Percentiles rank a stretch among this genome's conserved stretches.
Conservation (phyloP, 805 yeast species). For the Candida sithepensis region DNA sequence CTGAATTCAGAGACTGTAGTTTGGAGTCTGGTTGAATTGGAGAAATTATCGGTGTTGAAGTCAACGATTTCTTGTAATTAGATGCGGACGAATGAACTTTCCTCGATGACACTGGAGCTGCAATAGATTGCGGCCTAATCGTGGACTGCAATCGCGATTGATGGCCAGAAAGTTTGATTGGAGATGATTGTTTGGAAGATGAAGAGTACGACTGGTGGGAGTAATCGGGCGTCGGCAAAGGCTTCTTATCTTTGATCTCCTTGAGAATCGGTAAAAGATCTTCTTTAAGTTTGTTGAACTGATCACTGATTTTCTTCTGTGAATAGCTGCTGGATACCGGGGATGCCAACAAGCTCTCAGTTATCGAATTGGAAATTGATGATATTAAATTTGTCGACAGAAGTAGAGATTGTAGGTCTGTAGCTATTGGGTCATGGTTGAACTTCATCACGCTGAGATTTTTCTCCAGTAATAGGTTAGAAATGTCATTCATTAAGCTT, state of each 20-base stretch:
- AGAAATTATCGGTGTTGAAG: slow-evolving; percentile 18
- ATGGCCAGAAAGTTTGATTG: slow-evolving; percentile 14
- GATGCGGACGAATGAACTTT: slow-evolving; percentile 5
- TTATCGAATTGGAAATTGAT: slow-evolving; percentile 20
- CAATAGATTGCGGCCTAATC: slow-evolving; percentile 18
- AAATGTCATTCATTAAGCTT: slow-evolving; percentile 54
- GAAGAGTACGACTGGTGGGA: slow-evolving; percentile 7
- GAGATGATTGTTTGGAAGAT: slow-evolving; percentile 10
- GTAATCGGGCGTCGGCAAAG: slow-evolving; percentile 58
- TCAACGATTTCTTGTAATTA: slow-evolving; percentile 11
- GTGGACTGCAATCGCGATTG: slow-evolving; percentile 23
- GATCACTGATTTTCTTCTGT: slow-evolving; percentile 44
- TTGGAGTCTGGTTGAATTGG: slow-evolving; percentile 13
- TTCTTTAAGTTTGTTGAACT: slow-evolving; percentile 53
- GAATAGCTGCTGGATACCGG: slow-evolving; percentile 1
- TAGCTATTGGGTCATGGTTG: slow-evolving; percentile 21
- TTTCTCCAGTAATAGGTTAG: slow-evolving; percentile 44
- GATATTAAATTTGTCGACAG: slow-evolving; percentile 24
- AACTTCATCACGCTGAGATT: slow-evolving; percentile 14
- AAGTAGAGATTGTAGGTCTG: slow-evolving; percentile 23
- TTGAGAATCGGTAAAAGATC: slow-evolving; percentile 64
- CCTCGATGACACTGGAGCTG: slow-evolving; percentile 5
- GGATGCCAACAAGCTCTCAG: slow-evolving; percentile 16
- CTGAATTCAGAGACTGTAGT: neutral
- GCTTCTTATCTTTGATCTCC: slow-evolving; percentile 59